Evolutionary conservation across 2,329 filamentous ascomycete genomes (phyloP).

Genomic region (Fusarium papillatum): DNA sequence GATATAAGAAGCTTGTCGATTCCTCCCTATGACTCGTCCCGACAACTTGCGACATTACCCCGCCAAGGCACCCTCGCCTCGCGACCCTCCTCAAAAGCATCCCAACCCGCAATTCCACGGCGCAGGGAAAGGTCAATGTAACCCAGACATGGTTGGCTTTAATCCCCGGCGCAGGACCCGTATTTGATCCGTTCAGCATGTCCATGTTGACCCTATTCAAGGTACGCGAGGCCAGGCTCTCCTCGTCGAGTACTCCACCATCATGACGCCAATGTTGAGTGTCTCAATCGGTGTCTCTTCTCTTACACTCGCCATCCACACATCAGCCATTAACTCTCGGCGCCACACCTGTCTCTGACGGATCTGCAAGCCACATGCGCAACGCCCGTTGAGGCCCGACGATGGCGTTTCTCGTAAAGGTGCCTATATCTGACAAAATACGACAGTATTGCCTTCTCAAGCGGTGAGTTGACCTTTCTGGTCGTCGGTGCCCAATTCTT

Average conservation of each 20-base stretch:
- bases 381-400: neutral
- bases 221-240: neutral
- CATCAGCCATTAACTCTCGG: constrained; percentile 6
- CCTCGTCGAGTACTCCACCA: neutral
- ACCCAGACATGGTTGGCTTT: neutral
- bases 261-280: neutral
- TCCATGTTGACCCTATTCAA: neutral
- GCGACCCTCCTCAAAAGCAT: neutral
- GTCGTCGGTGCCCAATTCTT: neutral
- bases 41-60: neutral
- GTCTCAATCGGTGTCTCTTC: neutral
- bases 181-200: neutral
- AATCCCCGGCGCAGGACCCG: neutral
- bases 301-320: neutral
- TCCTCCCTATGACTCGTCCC: neutral
- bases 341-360: constrained; percentile 13
- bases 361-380: constrained; percentile 12
- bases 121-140: neutral
- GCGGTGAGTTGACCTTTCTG: neutral
- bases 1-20: neutral
- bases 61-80: neutral
- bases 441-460: neutral
- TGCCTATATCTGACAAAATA: neutral
- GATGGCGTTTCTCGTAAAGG: neutral
- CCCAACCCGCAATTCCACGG: neutral